These are phyloP conservation scores for Trametes cinnabarina DNA, from an alignment of 768 basidiomycete genomes.

Conservation along the genomic window DNA sequence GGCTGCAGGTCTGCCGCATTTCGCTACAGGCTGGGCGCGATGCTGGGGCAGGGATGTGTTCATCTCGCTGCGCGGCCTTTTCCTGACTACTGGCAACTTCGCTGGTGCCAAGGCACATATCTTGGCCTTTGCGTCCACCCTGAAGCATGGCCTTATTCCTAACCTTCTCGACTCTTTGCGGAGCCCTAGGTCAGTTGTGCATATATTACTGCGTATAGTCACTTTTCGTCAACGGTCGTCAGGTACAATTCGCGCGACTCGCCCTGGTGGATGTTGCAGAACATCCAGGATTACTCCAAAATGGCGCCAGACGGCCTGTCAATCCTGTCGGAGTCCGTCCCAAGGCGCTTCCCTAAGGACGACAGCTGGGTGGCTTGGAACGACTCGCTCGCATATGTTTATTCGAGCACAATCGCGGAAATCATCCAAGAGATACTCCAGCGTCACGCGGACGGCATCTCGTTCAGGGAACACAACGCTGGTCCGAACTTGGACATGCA, in stretches of 20 bases:
- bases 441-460: conserved; percentile 88
- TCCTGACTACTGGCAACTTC: conserved; percentile 89
- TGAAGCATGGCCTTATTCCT: conserved; percentile 95
- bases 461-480: conserved; percentile 94
- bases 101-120: conserved; percentile 87
- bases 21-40: conserved; percentile 88
- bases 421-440: conserved; percentile 96
- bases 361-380: conserved; percentile 95
- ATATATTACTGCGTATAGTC: not conserved
- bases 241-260: conserved; percentile 95
- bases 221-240: not conserved
- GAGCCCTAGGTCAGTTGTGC: conserved; percentile 63
- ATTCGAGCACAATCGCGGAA: conserved; percentile 85
- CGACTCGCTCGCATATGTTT: conserved; percentile 77
- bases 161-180: conserved; percentile 90
- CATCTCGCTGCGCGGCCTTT: conserved; percentile 90
- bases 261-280: conserved; percentile 99
- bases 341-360: conserved; percentile 92
- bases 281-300: conserved; percentile 89
- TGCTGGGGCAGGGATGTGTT: conserved; percentile 97
- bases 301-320: conserved; percentile 82
- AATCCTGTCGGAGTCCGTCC: conserved; percentile 77
- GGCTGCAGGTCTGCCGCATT: conserved; percentile 95
- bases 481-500: conserved; percentile 97
- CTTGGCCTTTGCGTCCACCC: conserved; percentile 84